These are phyloP conservation scores for Trapa bicornis DNA, from an alignment of 345 rosid species.

Conservation along the genomic window DNA sequence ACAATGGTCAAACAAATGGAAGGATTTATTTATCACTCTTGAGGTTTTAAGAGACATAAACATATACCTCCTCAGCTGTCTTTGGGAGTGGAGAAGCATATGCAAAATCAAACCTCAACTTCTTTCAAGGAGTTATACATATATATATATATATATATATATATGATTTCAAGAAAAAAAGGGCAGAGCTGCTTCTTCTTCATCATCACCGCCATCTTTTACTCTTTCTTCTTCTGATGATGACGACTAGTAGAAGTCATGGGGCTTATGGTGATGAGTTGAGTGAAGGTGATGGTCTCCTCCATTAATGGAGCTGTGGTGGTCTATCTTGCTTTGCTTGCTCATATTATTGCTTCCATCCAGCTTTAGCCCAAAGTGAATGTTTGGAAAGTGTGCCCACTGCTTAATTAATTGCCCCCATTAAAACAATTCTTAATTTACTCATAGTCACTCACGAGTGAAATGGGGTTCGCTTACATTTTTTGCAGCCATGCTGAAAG, in stretches of 20 bases:
- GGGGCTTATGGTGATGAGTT: conserved; percentile 28
- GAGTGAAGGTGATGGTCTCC: conserved; percentile 14
- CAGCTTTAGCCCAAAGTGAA: conserved; percentile 81
- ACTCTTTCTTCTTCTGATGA: no score
- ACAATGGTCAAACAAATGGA: not conserved
- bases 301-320: conserved; percentile 8
- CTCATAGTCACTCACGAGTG: not conserved
- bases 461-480: conserved; percentile 40
- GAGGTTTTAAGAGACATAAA: not conserved
- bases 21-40: not conserved
- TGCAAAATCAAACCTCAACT: no score
- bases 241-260: conserved; percentile 34
- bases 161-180: not conserved
- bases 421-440: not conserved
- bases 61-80: no score
- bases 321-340: conserved; percentile 48
- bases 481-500: conserved; percentile 96
- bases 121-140: not conserved
- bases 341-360: conserved; percentile 40
- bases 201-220: not conserved
- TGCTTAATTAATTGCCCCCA: conserved; percentile 2
- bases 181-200: not conserved
- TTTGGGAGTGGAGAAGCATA: no score
- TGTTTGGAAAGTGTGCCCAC: conserved; percentile 77
- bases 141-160: not conserved